phyloP scores from a whole-genome alignment of 2,329 filamentous ascomycete genomes.

The Akanthomyces dipterigenus region DNA sequence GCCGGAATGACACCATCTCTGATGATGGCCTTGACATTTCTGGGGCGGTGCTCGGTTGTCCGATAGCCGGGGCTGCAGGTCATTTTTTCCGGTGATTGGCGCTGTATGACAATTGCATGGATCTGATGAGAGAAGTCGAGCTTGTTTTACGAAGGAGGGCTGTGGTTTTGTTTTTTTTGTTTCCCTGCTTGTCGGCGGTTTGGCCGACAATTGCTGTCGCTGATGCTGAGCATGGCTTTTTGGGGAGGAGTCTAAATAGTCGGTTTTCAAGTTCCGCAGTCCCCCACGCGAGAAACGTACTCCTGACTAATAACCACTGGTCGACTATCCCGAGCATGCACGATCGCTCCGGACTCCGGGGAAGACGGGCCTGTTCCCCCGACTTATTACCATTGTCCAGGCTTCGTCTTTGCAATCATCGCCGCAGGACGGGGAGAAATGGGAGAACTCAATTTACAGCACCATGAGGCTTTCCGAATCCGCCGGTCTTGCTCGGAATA shows the following conservation, averaged over 20 bases:
- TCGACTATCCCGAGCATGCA: neutral
- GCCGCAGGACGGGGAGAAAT: neutral
- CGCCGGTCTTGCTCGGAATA: neutral
- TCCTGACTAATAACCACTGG: too few relatives aligned
- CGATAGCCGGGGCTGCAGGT: neutral
- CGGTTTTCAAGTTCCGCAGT: too few relatives aligned
- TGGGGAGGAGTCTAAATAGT: too few relatives aligned
- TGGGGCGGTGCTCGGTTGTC: conserved; percentile 6
- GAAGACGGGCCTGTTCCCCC: neutral
- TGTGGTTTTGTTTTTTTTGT: too few relatives aligned
- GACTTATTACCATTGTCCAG: neutral
- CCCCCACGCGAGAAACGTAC: too few relatives aligned
- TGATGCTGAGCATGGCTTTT: too few relatives aligned
- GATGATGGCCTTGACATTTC: neutral
- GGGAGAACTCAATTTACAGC: neutral
- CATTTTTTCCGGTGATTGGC: too few relatives aligned
- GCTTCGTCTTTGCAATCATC: neutral
- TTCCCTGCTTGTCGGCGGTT: neutral
- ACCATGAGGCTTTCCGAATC: neutral
- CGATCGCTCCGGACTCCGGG: conserved; percentile 1
- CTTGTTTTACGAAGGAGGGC: neutral
- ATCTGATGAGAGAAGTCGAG: too few relatives aligned
- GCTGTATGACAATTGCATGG: neutral
- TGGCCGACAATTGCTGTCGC: neutral
- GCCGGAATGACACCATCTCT: conserved; percentile 10